Conservation (phyloP, 2,329 filamentous ascomycete species). For the Fusarium pseudonygamai region DNA sequence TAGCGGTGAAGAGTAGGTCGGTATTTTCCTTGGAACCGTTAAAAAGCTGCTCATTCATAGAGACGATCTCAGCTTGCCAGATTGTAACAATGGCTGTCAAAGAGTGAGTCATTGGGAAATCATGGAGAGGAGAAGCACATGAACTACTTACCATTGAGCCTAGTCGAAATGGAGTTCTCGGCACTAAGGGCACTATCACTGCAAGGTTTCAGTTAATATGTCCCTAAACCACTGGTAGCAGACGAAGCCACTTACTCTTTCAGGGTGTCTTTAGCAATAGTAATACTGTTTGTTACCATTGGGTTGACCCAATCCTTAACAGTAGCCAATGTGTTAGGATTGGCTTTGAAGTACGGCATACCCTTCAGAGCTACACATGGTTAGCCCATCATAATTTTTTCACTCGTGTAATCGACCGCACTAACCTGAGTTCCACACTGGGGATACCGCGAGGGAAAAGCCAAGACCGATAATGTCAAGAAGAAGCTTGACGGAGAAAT, state of each 20-base stretch:
- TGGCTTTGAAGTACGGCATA: not conserved
- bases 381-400: not conserved
- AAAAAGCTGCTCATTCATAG: not conserved
- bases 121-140: accelerated
- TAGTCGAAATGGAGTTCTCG: not conserved
- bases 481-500: not conserved
- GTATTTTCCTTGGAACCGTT: not conserved
- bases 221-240: accelerated
- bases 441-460: not conserved
- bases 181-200: not conserved
- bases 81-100: not conserved
- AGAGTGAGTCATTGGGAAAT: accelerated
- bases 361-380: not conserved
- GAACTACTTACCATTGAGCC: not conserved
- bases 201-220: not conserved
- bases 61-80: not conserved
- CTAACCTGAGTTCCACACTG: not conserved
- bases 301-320: not conserved
- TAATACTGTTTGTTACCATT: not conserved
- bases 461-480: not conserved
- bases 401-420: accelerated
- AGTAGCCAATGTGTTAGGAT: not conserved
- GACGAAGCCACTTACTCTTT: not conserved
- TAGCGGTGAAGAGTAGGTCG: not conserved
- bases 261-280: not conserved